Evolutionary conservation across 108 stramenopile species (phyloP), one percentile per base, ranked within the genome.

Genomic region (Aurantiochytrium sp.): DNA sequence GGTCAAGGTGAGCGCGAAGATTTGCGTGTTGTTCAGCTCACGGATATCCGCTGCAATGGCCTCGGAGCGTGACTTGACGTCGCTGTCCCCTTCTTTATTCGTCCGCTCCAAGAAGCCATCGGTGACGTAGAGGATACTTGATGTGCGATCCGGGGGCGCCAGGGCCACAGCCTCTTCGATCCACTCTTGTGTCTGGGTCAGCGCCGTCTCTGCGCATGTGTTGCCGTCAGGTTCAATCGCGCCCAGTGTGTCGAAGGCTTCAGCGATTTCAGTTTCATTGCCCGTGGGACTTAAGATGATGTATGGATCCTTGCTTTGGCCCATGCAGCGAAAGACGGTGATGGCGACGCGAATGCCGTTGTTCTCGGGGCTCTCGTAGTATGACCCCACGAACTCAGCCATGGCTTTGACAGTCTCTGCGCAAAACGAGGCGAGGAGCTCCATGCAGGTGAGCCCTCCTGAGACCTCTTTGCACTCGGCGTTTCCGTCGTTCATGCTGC

Each of bases 191-290:
- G 51, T 53, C n/a, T 47, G 49, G 6, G 45, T 35, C 6, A 83
- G 76, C 10, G 76, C 76, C 45, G 76, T 83, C 76, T 83, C 76
- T 12, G 76, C 76, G 49, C 76, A 83, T 12, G 76, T 83, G 45
- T 83, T 47, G 4, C 76, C 76, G 25, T 10, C 6, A 12, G 76
- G 49, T 6, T 28, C 3, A 1, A 21, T 12, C 3, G 19, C 28
- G 76, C 6, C 19, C n/a, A 83, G 76, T 18, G 12, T 47, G 0
- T 53, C 16, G 76, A 83, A 83, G 28, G 19, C 76, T 47, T 83
- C 19, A 2, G 19, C 76, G 76, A 83, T 83, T 12, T 21, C 1
- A 6, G 45, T 53, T 12, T 3, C 28, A 28, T 83, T 53, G 10
- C 76, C 76, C 12, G 49, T 83, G n/a, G 76, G 76, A 12, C 49